phyloP scores from a whole-genome alignment of 768 basidiomycete species.

The Panellus pusillus region DNA sequence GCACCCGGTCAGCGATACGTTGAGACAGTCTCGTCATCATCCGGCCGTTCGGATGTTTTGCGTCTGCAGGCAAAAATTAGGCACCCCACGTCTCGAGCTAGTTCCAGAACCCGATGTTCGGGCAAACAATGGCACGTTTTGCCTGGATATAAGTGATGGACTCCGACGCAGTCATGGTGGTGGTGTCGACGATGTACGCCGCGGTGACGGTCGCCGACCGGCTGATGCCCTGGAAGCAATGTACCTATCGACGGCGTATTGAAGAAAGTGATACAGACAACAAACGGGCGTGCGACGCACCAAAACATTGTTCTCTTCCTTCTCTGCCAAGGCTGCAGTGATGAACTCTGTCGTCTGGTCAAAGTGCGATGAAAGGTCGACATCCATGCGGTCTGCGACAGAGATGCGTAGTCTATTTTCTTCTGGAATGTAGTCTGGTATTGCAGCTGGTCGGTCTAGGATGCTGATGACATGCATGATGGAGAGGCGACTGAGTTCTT shows the following conservation, averaged over 20 bases:
- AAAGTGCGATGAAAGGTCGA: conserved; percentile 47
- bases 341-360: conserved; percentile 51
- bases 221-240: too few relatives aligned
- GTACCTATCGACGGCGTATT: not conserved
- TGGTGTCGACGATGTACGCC: conserved; percentile 66
- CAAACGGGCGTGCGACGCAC: conserved; percentile 5
- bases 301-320: too few relatives aligned
- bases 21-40: conserved; percentile 18
- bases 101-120: conserved; percentile 63
- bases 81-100: conserved; percentile 38
- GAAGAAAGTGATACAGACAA: not conserved
- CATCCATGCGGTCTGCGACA: conserved; percentile 40
- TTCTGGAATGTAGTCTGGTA: conserved; percentile 46
- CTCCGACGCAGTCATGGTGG: conserved; percentile 56
- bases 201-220: conserved; percentile 73
- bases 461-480: too few relatives aligned
- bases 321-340: too few relatives aligned
- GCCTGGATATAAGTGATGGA: conserved; percentile 55
- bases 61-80: conserved; percentile 9
- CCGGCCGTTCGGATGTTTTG: conserved; percentile 4
- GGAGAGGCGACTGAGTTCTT: too few relatives aligned
- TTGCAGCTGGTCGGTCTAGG: conserved; percentile 37
- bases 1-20: conserved; percentile 33
- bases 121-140: conserved; percentile 61
- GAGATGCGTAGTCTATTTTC: conserved; percentile 50